Evolutionary conservation across 208 protist species (phyloP).

Genomic region (Leishmania tarentolae): DNA sequence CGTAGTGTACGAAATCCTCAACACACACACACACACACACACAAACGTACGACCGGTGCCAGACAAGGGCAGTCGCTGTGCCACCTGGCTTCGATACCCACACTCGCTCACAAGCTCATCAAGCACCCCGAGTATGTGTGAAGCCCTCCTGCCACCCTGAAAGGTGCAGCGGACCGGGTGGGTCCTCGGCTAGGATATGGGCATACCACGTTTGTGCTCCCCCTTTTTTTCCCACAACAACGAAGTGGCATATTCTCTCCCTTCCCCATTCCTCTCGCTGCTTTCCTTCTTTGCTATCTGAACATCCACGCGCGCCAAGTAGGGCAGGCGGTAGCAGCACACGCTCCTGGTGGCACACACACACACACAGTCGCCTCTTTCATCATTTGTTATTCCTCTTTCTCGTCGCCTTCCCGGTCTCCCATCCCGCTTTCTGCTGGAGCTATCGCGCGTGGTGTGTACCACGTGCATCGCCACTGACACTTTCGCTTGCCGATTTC

Average conservation of each 20-base stretch:
- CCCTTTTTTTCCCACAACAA: no score
- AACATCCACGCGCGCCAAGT: not conserved
- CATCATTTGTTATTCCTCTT: not conserved
- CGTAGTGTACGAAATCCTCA: no score
- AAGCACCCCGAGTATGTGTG: not conserved
- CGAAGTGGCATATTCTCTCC: not conserved
- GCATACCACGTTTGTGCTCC: not conserved
- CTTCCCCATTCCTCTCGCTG: not conserved
- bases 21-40: not conserved
- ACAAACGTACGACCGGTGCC: not conserved
- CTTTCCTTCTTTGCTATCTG: not conserved
- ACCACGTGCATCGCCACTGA: not conserved
- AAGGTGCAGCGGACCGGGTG: not conserved
- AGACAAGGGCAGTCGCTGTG: not conserved
- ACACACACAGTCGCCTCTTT: not conserved
- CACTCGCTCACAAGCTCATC: not conserved
- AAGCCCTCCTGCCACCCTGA: not conserved
- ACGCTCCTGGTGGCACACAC: not conserved
- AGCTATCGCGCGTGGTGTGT: not conserved
- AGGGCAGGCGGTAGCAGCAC: not conserved
- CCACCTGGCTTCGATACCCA: not conserved
- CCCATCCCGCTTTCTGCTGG: not conserved
- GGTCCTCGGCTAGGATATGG: not conserved
- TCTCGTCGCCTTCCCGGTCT: not conserved
- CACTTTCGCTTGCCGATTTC: not conserved